A percentile compares a stretch with the other conserved stretches of the same genome.
phyloP scores from a whole-genome alignment of 1,139 yeast species.

The Hemisphaericaspora subhashii region DNA sequence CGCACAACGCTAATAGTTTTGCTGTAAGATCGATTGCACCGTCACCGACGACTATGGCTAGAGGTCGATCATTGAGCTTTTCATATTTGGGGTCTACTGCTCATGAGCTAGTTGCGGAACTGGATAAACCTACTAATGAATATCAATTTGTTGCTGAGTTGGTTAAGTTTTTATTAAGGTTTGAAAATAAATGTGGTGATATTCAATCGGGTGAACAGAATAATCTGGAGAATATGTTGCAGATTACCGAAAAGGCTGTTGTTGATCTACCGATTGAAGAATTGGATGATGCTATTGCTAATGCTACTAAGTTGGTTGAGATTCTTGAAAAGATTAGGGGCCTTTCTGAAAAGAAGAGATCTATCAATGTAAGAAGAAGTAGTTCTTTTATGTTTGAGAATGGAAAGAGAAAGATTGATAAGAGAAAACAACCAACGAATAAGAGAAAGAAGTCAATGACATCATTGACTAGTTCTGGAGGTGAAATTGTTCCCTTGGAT shows the following conservation, averaged over 20 bases:
- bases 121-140: conserved; percentile 2
- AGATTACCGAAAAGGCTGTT: conserved; percentile 7
- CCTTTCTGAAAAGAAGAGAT: conserved; percentile 5
- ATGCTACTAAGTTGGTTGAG: conserved; percentile 10
- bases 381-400: conserved; percentile 9
- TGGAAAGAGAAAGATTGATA: conserved; percentile 5
- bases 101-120: conserved; percentile 2
- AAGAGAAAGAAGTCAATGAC: conserved; percentile 7
- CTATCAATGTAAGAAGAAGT: conserved; percentile 1
- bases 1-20: background rate
- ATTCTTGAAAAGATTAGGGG: conserved; percentile 11
- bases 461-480: conserved; percentile 9
- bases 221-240: background rate
- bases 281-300: conserved; percentile 11
- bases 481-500: conserved; percentile 16
- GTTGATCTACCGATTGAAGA: conserved; percentile 8
- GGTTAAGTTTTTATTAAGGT: conserved; percentile 13
- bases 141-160: conserved; percentile 11
- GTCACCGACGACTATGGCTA: conserved; percentile 11
- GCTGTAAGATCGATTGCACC: background rate
- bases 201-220: conserved; percentile 3
- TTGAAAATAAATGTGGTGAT: conserved; percentile 13
- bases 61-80: conserved; percentile 6
- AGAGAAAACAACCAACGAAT: conserved; percentile 1
- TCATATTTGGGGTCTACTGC: conserved; percentile 4